phyloP scores from a whole-genome alignment of 257 asterid genomes.

The Penstemon newberryi region DNA sequence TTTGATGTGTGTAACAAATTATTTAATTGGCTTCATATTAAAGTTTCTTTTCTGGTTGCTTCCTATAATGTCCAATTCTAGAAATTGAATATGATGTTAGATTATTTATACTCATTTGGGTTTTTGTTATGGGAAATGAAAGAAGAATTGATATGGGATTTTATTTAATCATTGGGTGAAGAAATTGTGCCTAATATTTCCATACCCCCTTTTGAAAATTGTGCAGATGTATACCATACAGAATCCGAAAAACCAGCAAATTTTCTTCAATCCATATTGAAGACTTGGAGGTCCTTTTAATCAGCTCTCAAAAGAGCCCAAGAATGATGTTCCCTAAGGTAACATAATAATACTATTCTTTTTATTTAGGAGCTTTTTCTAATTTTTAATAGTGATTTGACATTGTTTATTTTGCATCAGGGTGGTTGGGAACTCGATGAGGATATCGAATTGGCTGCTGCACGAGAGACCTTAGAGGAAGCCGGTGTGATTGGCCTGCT shows the following conservation, averaged over 20 bases:
- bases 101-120: slow-evolving; percentile 1
- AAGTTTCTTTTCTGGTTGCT: not conserved
- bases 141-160: not conserved
- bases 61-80: not conserved
- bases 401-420: slow-evolving; percentile 37
- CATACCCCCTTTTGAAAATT: slow-evolving; percentile 5
- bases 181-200: slow-evolving; percentile 22
- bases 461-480: slow-evolving; percentile 85
- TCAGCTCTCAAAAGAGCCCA: slow-evolving; percentile 85
- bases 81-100: not conserved
- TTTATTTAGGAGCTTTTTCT: not conserved
- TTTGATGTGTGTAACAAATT: not conserved
- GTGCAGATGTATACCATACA: slow-evolving; percentile 86
- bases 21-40: slow-evolving; percentile 12
- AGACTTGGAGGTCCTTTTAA: slow-evolving; percentile 78
- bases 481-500: slow-evolving; percentile 79
- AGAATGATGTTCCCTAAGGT: slow-evolving; percentile 98
- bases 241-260: slow-evolving; percentile 44
- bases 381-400: slow-evolving; percentile 21
- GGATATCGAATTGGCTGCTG: slow-evolving; percentile 77
- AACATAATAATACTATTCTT: not conserved
- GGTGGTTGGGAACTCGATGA: slow-evolving; percentile 99
- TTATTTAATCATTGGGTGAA: not conserved
- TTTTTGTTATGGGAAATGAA: not conserved
- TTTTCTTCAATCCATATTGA: slow-evolving; percentile 42